Conservation (phyloP, 306 rosid species). For the Cucurbita ficifolia region DNA sequence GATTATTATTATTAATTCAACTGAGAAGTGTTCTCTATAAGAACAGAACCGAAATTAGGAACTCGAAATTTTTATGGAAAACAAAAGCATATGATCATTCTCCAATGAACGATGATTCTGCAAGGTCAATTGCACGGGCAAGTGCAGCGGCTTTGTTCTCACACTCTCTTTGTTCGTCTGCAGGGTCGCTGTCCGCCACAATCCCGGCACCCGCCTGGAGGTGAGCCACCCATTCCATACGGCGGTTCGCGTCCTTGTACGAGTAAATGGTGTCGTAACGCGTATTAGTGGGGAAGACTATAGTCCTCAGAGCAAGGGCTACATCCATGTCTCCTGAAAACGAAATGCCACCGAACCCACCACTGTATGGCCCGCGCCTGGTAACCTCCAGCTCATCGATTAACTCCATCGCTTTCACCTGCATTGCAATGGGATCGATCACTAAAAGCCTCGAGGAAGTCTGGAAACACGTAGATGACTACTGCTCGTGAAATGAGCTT, state of each 20-base stretch:
- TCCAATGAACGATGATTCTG: slow-evolving; percentile 69
- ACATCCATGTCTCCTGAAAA: slow-evolving; percentile 82
- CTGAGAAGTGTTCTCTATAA: background rate
- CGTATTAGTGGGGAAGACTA: slow-evolving; percentile 63
- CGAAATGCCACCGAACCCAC: slow-evolving; percentile 90
- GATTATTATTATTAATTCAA: too few relatives aligned
- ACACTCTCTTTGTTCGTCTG: slow-evolving; percentile 84
- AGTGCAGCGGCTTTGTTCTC: slow-evolving; percentile 96
- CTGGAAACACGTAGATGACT: slow-evolving; percentile 3
- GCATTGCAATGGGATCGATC: slow-evolving; percentile 7
- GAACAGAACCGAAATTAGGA: background rate
- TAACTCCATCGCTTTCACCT: slow-evolving; percentile 98
- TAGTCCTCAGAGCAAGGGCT: slow-evolving; percentile 84
- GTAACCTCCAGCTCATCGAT: slow-evolving; percentile 78
- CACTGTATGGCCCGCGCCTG: slow-evolving; percentile 95
- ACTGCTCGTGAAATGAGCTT: background rate
- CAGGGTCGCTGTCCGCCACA: slow-evolving; percentile 87
- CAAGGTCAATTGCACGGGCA: slow-evolving; percentile 89
- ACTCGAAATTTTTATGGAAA: background rate
- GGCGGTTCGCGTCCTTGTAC: slow-evolving; percentile 56
- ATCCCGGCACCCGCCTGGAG: slow-evolving; percentile 94
- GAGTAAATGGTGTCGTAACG: slow-evolving; percentile 82
- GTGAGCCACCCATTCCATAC: slow-evolving; percentile 86
- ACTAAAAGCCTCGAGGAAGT: background rate
- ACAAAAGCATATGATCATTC: slow-evolving; percentile 14